These are phyloP conservation scores for Petunia secreta DNA, from an alignment of 257 asterid species.

Conservation along the genomic window DNA sequence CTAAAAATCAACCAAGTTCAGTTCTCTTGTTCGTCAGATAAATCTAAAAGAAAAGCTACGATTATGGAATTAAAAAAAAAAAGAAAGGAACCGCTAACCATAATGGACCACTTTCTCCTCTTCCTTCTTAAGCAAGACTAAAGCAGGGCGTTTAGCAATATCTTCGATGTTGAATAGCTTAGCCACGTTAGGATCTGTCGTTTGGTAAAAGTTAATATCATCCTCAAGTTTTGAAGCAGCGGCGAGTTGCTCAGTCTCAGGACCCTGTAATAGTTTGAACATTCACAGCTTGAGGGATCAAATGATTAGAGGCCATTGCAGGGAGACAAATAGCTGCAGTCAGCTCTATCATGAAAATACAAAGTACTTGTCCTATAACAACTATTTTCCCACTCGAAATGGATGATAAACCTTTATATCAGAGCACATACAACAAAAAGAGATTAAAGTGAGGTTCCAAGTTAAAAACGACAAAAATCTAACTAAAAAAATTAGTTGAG, in stretches of 20 bases:
- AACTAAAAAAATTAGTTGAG: not conserved
- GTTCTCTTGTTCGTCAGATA: not conserved
- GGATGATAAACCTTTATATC: not conserved
- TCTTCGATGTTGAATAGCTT: constrained; percentile 70
- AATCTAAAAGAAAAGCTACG: not conserved
- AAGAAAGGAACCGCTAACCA: constrained; percentile 47
- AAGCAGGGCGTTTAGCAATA: constrained; percentile 59
- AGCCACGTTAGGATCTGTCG: constrained; percentile 69
- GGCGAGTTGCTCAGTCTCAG: constrained; percentile 73
- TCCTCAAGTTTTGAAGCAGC: constrained; percentile 85
- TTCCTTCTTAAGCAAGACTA: constrained; percentile 77
- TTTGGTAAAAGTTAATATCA: constrained; percentile 78
- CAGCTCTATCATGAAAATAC: not conserved
- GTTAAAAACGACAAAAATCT: not conserved
- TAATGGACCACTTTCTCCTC: constrained; percentile 64
- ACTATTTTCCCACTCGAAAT: not conserved
- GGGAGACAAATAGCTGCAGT: not conserved
- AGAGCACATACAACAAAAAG: not conserved
- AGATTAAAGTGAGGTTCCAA: not conserved
- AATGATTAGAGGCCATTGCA: not conserved
- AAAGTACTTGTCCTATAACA: not conserved
- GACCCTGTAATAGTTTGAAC: constrained; percentile 51
- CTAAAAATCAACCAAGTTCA: not conserved
- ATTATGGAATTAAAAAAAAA: not conserved
- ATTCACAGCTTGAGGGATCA: constrained; percentile 4